Percentiles rank a stretch among this genome's conserved stretches.
Conservation (phyloP, 1,139 yeast genomes). For the Debaryomyces coudertii region DNA sequence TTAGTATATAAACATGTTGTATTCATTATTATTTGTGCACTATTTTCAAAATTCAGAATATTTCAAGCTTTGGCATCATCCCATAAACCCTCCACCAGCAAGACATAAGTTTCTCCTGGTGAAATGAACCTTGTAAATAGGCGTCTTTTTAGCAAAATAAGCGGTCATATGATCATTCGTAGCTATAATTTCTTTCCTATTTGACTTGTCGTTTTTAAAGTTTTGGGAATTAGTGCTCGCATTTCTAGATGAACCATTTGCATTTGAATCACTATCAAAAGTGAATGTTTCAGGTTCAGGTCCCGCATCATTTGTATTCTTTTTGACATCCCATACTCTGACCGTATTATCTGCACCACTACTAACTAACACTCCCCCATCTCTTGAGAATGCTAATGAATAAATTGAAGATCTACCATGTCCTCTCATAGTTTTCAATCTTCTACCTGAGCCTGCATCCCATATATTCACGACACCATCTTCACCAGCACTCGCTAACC, state of each 20-base stretch:
- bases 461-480: conserved; percentile 88
- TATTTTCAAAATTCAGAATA: not conserved
- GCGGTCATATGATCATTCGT: conserved; percentile 92
- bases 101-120: conserved; percentile 88
- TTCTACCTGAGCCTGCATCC: conserved; percentile 92
- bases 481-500: conserved; percentile 96
- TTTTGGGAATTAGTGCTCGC: conserved; percentile 14
- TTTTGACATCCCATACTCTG: conserved; percentile 93
- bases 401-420: conserved; percentile 89
- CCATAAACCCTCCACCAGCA: conserved; percentile 83
- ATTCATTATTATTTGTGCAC: not conserved
- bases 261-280: conserved; percentile 22
- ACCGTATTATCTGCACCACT: conserved; percentile 94
- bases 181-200: conserved; percentile 72
- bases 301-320: conserved; percentile 78
- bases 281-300: conserved; percentile 78
- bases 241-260: conserved; percentile 16
- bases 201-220: conserved; percentile 42
- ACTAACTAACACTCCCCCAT: conserved; percentile 86
- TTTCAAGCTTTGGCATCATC: conserved; percentile 11
- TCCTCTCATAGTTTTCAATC: conserved; percentile 82
- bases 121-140: conserved; percentile 90
- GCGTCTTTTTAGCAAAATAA: conserved; percentile 90
- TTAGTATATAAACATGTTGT: not conserved
- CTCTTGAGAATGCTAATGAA: conserved; percentile 82